Evolutionary conservation across 1,284 basidiomycete species (phyloP).

Genomic region (Malassezia yamatoensis): DNA sequence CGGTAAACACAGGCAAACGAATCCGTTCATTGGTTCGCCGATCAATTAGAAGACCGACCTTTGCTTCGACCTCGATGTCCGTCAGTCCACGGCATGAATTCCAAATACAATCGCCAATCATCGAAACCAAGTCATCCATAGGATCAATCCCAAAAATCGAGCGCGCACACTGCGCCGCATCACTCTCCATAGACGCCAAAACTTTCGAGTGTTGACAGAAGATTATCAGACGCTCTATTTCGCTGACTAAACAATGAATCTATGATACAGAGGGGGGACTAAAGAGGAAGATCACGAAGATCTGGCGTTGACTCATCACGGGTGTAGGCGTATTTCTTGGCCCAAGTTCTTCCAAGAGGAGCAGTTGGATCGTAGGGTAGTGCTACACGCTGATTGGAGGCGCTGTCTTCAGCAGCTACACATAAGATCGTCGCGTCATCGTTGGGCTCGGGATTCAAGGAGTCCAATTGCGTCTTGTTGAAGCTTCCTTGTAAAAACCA

Average conservation of each 20-base stretch:
- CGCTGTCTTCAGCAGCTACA: constrained; percentile 24
- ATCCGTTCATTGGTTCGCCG: constrained; percentile 55
- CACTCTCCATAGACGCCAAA: neutral
- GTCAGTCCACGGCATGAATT: constrained; percentile 44
- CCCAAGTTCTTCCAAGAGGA: constrained; percentile 29
- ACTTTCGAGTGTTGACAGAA: neutral
- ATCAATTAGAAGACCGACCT: constrained; percentile 72
- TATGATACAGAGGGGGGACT: neutral
- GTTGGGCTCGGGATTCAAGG: neutral
- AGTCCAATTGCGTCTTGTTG: neutral
- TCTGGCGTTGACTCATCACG: neutral
- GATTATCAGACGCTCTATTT: too few species aligned
- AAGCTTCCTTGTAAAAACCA: constrained; percentile 43
- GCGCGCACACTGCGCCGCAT: neutral
- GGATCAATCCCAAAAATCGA: constrained; percentile 82
- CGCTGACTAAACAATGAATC: neutral
- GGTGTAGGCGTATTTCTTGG: neutral
- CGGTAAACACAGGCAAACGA: constrained; percentile 64
- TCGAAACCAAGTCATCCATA: constrained; percentile 81
- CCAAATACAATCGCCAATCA: constrained; percentile 77
- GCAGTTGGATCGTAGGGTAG: constrained; percentile 31
- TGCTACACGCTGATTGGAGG: constrained; percentile 20
- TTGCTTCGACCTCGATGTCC: constrained; percentile 65
- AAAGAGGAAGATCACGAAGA: neutral
- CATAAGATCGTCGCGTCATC: constrained; percentile 14